Base-by-base conservation (phyloP, 2,329 filamentous ascomycete genomes). In the Dactylellina parvicollis region DNA sequence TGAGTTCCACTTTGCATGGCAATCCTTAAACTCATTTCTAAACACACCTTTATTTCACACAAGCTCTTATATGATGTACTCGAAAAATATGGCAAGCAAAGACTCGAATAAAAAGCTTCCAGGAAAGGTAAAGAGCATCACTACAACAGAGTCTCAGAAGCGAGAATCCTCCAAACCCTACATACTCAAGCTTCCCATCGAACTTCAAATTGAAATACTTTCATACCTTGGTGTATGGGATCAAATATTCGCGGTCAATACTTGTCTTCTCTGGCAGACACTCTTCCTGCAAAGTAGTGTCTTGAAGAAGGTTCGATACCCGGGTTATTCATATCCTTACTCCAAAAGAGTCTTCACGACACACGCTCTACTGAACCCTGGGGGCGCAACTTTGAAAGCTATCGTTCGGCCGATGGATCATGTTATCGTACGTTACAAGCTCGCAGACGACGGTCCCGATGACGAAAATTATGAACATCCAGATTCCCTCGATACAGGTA, bases 121-220 rank as follows among this genome's bases (percentile, higher is more conserved):
- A n/a, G n/a, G n/a, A n/a, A n/a, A n/a, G n/a, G n/a, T n/a, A n/a
- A n/a, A n/a, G n/a, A n/a, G n/a, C n/a, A n/a, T n/a, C n/a, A n/a
- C n/a, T n/a, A n/a, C n/a, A n/a, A n/a, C n/a, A n/a, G n/a, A n/a
- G n/a, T n/a, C n/a, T n/a, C n/a, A n/a, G n/a, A n/a, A n/a, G n/a
- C n/a, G n/a, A n/a, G 42, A 5, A 7, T 24, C 42, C 20, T 9
- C 9, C 4, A 10, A 24, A n/a, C 14, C 24, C 4, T 49, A 26
- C 14, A 20, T 28, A 28, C 26, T 7, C 10, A 42, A 9, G 8
- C 44, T 49, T 49, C 59, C 47, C 5, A 16, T 16, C 5, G 47
- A 46, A 2, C 9, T 64, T 18, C 59, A 64, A 14, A 12, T 64
- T 34, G 36, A 64, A 36, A 54, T 54, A 10, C 46, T 64, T 20